Percentiles rank a stretch among this genome's conserved stretches.
phyloP scores from a whole-genome alignment of 1,284 basidiomycete genomes.

The Erythrobasidium hasegawianum region DNA sequence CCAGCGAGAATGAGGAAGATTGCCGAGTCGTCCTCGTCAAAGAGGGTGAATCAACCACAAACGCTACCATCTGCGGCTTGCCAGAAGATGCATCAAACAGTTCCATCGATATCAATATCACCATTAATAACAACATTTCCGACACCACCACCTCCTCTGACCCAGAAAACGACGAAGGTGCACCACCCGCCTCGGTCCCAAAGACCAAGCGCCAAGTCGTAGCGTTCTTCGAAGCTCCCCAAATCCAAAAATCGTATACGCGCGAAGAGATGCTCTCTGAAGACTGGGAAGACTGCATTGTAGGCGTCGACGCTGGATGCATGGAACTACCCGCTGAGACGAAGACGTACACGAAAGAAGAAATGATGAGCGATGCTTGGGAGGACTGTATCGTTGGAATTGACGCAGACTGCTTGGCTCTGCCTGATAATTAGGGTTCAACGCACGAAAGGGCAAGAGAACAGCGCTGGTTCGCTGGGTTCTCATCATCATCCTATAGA shows the following conservation, averaged over 20 bases:
- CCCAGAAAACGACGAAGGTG: too few relatives aligned
- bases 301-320: conserved; percentile 23
- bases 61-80: background rate
- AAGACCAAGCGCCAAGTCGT: conserved; percentile 18
- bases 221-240: conserved; percentile 24
- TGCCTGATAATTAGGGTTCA: background rate
- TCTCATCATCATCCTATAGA: too few relatives aligned
- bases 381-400: background rate
- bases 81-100: background rate
- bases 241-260: conserved; percentile 1
- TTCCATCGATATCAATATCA: conserved; percentile 4
- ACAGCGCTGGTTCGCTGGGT: background rate
- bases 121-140: background rate
- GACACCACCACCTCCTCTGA: too few relatives aligned
- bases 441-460: background rate
- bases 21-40: too few relatives aligned
- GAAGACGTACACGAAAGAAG: background rate
- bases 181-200: too few relatives aligned
- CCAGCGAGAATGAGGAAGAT: background rate
- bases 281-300: conserved; percentile 28
- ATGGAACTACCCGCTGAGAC: conserved; percentile 7
- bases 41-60: background rate
- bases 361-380: background rate
- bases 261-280: conserved; percentile 27
- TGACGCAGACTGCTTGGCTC: background rate